These are phyloP conservation scores for Leishmania braziliensis DNA, from an alignment of 208 protist genomes.

Conservation along the genomic window DNA sequence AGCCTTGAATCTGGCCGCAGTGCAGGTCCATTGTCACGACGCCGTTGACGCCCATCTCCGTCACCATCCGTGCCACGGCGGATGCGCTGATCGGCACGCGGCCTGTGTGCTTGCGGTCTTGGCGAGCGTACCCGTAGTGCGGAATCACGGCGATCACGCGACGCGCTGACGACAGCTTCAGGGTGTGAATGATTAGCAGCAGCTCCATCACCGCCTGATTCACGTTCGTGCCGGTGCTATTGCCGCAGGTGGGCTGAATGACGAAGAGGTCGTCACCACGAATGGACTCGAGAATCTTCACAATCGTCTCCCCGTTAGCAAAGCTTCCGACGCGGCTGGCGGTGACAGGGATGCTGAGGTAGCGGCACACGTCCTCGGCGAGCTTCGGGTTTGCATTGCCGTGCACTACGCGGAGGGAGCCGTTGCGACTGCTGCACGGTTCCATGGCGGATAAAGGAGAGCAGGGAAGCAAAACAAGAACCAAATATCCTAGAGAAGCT, in stretches of 20 bases:
- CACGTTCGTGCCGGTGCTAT: slow-evolving; percentile 71
- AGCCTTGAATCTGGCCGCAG: slow-evolving; percentile 95
- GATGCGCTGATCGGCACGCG: slow-evolving; percentile 96
- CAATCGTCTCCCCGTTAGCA: slow-evolving; percentile 89
- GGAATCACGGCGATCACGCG: slow-evolving; percentile 95
- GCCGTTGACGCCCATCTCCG: slow-evolving; percentile 88
- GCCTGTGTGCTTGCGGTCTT: slow-evolving; percentile 95
- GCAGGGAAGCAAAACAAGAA: background rate
- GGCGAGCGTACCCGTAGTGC: slow-evolving; percentile 96
- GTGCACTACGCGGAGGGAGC: slow-evolving; percentile 80
- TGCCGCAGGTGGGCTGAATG: slow-evolving; percentile 94
- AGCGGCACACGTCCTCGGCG: slow-evolving; percentile 75
- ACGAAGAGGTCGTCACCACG: slow-evolving; percentile 96
- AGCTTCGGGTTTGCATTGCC: slow-evolving; percentile 90
- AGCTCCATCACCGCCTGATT: slow-evolving; percentile 96
- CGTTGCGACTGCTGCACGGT: slow-evolving; percentile 45
- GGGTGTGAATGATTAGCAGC: slow-evolving; percentile 93
- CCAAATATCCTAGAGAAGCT: background rate
- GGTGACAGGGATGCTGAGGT: slow-evolving; percentile 75
- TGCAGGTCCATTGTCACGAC: slow-evolving; percentile 96
- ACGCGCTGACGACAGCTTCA: slow-evolving; percentile 88
- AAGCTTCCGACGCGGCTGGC: slow-evolving; percentile 76
- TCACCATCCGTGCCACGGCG: slow-evolving; percentile 94
- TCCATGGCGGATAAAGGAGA: slow-evolving; percentile 13
- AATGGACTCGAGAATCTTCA: slow-evolving; percentile 87